These are phyloP conservation scores for Venturia effusa DNA, from an alignment of 2,329 filamentous ascomycete genomes.

Conservation along the genomic window DNA sequence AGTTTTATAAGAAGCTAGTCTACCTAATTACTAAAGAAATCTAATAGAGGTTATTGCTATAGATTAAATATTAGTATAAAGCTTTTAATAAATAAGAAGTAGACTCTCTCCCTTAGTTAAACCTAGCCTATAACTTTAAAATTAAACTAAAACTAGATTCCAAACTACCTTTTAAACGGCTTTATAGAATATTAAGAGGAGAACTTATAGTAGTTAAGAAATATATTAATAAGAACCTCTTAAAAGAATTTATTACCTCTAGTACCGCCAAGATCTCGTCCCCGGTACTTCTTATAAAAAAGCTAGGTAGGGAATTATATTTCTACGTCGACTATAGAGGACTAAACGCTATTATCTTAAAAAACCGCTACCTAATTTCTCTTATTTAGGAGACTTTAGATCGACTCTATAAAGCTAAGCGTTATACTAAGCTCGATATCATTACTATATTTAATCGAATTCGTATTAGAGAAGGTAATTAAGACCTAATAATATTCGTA, in stretches of 20 bases:
- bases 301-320: too few species aligned
- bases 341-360: too few species aligned
- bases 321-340: too few species aligned
- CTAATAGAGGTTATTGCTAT: neutral
- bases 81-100: too few species aligned
- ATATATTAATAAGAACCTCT: too few species aligned
- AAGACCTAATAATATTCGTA: slow-evolving; percentile 24
- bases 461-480: slow-evolving; percentile 21
- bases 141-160: neutral
- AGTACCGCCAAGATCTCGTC: too few species aligned
- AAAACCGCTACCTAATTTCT: slow-evolving; percentile 6
- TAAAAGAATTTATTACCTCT: too few species aligned
- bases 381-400: slow-evolving; percentile 9
- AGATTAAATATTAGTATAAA: too few species aligned
- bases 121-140: neutral
- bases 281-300: too few species aligned
- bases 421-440: slow-evolving; percentile 5
- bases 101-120: too few species aligned
- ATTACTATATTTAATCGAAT: slow-evolving; percentile 22
- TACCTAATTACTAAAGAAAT: neutral
- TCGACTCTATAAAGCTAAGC: neutral
- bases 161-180: neutral
- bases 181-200: neutral
- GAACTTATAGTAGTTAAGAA: too few species aligned
- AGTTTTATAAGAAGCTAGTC: neutral